Evolutionary conservation across 2,329 filamentous ascomycete species (phyloP), one percentile per base, ranked within the genome.

Genomic region (Fusarium liriodendri): DNA sequence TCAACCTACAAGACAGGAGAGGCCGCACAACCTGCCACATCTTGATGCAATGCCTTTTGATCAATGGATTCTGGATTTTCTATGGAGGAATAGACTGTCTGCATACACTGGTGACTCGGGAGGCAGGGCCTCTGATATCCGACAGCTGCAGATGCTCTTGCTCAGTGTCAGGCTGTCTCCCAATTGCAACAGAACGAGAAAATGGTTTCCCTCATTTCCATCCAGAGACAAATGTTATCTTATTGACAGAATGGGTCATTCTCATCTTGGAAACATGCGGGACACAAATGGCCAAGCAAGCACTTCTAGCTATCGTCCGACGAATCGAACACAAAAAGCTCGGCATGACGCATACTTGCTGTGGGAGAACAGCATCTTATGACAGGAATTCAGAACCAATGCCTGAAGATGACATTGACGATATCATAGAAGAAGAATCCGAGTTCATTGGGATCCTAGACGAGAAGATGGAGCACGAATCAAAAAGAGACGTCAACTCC

Each of bases 101-200:
- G 10, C 35, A 59, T 16, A 2, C 10, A 6, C 18, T 59, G 1
- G 35, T 40, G 5, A 6, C 35, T 20, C 55, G 6, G 2, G 58
- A 37, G 3, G 45, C 55, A 18, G 45, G 32, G 14, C 2, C 13
- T n/a, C 20, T 62, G 1, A n/a, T 16, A 7, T 13, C n/a, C 2
- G 64, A 66, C 29, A 35, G 35, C 4, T 66, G 64, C 27, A 66
- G 13, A 35, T 66, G 64, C 16, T 22, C 64, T 14, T 66, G 64
- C 32, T 66, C 64, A 7, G 22, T 37, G 7, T 50, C 27, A 7
- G 58, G 64, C 20, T 66, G 57, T 37, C 10, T 59, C 18, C 55
- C 35, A n/a, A 25, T 7, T 14, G 11, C 13, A 3, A 9, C 35
- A 22, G 13, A 32, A 27, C 25, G 25, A 22, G 22, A 22, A 22